Evolutionary conservation across 148 eudicot genomes (phyloP), one percentile per base, ranked within the genome.

Genomic region (Persicaria tinctoria): DNA sequence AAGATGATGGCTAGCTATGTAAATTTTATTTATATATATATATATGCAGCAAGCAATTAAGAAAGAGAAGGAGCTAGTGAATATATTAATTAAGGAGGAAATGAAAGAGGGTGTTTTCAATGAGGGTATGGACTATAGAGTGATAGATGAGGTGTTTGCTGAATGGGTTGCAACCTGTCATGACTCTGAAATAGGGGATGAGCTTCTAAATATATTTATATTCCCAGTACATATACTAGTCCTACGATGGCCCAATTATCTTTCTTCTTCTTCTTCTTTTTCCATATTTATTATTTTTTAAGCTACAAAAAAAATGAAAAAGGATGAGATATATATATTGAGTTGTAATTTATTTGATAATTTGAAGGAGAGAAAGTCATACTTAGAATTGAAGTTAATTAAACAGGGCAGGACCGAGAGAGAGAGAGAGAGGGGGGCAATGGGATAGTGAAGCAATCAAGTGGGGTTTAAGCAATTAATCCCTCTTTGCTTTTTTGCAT

Each of bases 391-490:
- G 46, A 93, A 89, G 93, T 85, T 82, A 89, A 74, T 74, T 71
- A 78, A 73, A 77, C 72, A 77, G 78, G 81, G 55, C 75, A 55
- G 75, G 72, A 72, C 76, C 74, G 79, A 79, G 73, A 73, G 70
- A 78, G 82, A 32, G 41, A 32, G 41, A 32, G 41, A 32, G 41
- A 32, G 41, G 2, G 41, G 2, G 76, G 17, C 6, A 44, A 51
- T 32, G 41, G 78, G 77, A 75, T 79, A 82, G 62, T 80, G 83
- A 83, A 79, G 86, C 71, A 81, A 85, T 90, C 82, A 89, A 86
- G 96, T 93, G 87, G 85, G 59, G 66, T 90, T 81, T 89, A 90
- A 84, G 96, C 94, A 86, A 91, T 80, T 71, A 78, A 78, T 78
- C 72, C 63, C 72, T 77, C 56, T 49, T 47, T 69, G 48, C 10